These are phyloP conservation scores for Trichopus zeylanicus DNA, from an alignment of 116 monocot genomes.

Conservation along the genomic window DNA sequence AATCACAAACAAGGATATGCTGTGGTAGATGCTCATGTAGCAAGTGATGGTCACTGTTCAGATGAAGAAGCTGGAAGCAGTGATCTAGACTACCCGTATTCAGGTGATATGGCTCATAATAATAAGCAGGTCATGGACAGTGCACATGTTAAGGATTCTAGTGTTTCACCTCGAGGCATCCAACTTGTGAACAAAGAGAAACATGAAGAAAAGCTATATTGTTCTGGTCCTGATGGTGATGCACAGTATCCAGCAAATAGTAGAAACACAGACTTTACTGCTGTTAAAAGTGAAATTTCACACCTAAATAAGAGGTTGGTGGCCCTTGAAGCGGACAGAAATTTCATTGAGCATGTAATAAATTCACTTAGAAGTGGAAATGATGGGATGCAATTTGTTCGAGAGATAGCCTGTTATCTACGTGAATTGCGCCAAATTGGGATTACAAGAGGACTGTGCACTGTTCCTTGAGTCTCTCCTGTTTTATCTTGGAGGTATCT, in stretches of 20 bases:
- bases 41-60: slow-evolving; percentile 10
- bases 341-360: slow-evolving; percentile 78
- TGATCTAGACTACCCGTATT: background rate
- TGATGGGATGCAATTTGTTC: slow-evolving; percentile 58
- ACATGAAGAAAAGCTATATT: slow-evolving; percentile 2
- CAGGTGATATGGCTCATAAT: background rate
- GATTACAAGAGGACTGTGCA: slow-evolving; percentile 8
- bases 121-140: background rate
- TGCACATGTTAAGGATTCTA: background rate
- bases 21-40: background rate
- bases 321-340: slow-evolving; percentile 69
- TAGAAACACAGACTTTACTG: slow-evolving; percentile 22
- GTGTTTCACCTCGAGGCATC: background rate
- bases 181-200: slow-evolving; percentile 9
- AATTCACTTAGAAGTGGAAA: slow-evolving; percentile 65
- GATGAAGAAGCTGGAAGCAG: slow-evolving; percentile 2
- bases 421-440: slow-evolving; percentile 53
- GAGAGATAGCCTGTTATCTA: slow-evolving; percentile 59
- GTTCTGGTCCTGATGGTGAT: background rate
- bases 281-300: slow-evolving; percentile 46
- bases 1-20: background rate
- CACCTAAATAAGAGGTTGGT: slow-evolving; percentile 59
- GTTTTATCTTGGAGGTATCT: slow-evolving; percentile 15
- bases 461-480: slow-evolving; percentile 1
- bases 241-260: background rate